Base-by-base conservation (phyloP, 345 rosid species). In the Eucalyptus melliodora region DNA sequence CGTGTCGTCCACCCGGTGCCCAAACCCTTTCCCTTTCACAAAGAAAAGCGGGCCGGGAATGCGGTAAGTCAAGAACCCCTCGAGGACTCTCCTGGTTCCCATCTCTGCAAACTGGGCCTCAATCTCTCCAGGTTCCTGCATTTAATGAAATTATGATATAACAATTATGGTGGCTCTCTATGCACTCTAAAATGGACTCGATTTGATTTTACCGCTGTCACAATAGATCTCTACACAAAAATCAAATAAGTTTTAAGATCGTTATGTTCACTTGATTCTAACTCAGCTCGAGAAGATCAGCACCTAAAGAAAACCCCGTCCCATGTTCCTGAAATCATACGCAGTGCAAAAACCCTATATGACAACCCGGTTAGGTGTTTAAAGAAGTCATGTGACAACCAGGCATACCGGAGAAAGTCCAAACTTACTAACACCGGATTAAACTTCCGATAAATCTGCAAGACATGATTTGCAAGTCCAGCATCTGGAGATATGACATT, bases 91-190 rank as follows among this genome's bases (percentile, higher is more conserved):
- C 90, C 90, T 93, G n/a, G 92, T 92, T 45, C 97, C 98, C 27
- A 90, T 24, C 42, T 89, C 53, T 16, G 80, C 88, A 55, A 97
- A 95, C 89, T 94, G 97, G 56, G 88, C 93, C 89, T 96, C 99
- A 26, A 97, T 94, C 23, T 89, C 96, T 88, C 97, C 97, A 49
- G 93, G 92, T 88, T 93, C 94, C 99, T 96, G 45, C 56, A 56
- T 49, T 21, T 50, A 37, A 72, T 8, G 8, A 40, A 72, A 37
- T 72, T 37, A 72, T 72, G 27, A 72, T 1, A 37, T 21, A 37
- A 37, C 83, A 72, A 72, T 37, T 11, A 19, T 37, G 83, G 82
- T 9, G 82, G 82, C 82, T 72, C 37, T 19, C 44, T 34, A 69
- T 72, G 44, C 83, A 37, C 83, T 10, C 23, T 37, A 37, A 37